Percentiles rank a stretch among this genome's conserved stretches.
Evolutionary conservation across 768 basidiomycete genomes (phyloP).

Genomic region (Coprinellus aureogranulatus): DNA sequence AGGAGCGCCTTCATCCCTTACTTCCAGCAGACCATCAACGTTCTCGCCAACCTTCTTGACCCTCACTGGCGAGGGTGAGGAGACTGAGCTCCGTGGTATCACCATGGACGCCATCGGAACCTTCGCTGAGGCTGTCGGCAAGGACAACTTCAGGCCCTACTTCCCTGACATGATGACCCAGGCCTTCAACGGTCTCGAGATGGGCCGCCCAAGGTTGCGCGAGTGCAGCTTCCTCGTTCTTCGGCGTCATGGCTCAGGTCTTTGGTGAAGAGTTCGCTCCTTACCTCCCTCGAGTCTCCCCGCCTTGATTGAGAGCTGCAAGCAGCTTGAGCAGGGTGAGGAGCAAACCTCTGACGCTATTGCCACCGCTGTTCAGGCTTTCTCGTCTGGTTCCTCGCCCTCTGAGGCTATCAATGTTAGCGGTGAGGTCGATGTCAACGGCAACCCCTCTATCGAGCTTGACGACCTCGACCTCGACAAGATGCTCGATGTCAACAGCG

Average conservation of each 20-base stretch:
- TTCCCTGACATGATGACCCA: constrained; percentile 96
- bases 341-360: constrained; percentile 44
- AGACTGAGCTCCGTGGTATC: constrained; percentile 91
- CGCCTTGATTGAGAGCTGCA: constrained; percentile 75
- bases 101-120: constrained; percentile 99
- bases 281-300: constrained; percentile 86
- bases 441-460: constrained; percentile 58
- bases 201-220: constrained; percentile 81
- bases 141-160: constrained; percentile 91
- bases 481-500: constrained; percentile 89
- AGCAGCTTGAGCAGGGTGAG: constrained; percentile 80
- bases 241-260: constrained; percentile 96
- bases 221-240: constrained; percentile 99
- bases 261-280: constrained; percentile 91
- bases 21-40: constrained; percentile 88
- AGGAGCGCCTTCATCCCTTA: constrained; percentile 88
- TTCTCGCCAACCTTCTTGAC: constrained; percentile 85
- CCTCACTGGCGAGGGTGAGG: constrained; percentile 84
- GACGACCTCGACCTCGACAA: constrained; percentile 85
- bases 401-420: constrained; percentile 65
- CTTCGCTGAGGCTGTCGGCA: constrained; percentile 94
- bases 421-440: constrained; percentile 53
- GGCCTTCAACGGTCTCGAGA: constrained; percentile 85
- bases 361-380: constrained; percentile 55
- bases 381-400: constrained; percentile 73